phyloP scores from a whole-genome alignment of 805 yeast genomes.

The Sungouiella thailandica region DNA sequence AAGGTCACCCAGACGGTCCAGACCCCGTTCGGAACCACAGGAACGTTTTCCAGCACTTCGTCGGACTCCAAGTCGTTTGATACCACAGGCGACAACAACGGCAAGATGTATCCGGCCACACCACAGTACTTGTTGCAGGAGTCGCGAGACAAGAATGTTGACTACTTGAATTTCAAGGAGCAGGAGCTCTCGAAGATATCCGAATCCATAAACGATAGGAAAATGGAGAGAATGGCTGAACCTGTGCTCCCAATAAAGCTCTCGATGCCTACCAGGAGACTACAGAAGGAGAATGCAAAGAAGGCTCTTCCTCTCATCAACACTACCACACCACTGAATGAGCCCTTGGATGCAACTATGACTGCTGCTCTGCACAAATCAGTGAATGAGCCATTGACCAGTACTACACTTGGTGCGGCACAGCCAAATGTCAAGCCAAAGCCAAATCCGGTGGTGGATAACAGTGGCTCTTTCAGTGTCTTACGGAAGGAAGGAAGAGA shows the following conservation, averaged over 20 bases:
- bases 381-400: too few species aligned
- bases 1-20: constrained; percentile 29
- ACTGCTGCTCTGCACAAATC: too few species aligned
- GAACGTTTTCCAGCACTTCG: constrained; percentile 43
- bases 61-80: constrained; percentile 54
- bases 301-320: not conserved
- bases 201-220: not conserved
- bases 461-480: constrained; percentile 45
- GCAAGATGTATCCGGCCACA: constrained; percentile 53
- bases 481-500: constrained; percentile 63
- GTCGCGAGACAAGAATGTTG: constrained; percentile 36
- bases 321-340: not conserved
- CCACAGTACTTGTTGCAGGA: constrained; percentile 61
- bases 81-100: constrained; percentile 35
- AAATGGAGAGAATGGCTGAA: not conserved
- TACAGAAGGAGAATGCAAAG: constrained; percentile 2
- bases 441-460: not conserved
- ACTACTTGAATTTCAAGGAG: constrained; percentile 57
- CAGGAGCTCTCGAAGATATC: not conserved
- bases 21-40: constrained; percentile 26
- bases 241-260: constrained; percentile 7
- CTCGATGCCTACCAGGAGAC: constrained; percentile 13
- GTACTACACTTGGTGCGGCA: too few species aligned
- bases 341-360: too few species aligned
- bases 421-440: not conserved